phyloP scores from a whole-genome alignment of 805 yeast species.

The Saturnispora sanitii region DNA sequence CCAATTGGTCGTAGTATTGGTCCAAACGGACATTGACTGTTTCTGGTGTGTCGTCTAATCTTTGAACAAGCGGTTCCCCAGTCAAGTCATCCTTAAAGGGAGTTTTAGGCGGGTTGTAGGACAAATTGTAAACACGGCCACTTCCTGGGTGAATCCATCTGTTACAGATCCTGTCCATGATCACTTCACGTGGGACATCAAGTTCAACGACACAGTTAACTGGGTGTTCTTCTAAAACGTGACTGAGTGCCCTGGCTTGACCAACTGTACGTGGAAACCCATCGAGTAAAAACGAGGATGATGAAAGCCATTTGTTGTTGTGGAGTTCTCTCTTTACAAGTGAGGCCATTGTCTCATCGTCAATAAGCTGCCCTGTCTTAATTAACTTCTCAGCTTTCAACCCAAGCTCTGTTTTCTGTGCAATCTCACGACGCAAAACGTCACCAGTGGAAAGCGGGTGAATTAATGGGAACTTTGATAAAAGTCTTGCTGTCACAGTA shows the following conservation, averaged over 20 bases:
- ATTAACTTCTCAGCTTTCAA: conserved; percentile 46
- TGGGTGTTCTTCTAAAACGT: conserved; percentile 31
- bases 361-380: conserved; percentile 55
- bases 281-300: conserved; percentile 66
- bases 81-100: conserved; percentile 81
- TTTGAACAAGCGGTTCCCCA: conserved; percentile 72
- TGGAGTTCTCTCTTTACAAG: conserved; percentile 44
- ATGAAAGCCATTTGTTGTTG: conserved; percentile 32
- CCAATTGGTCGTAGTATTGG: conserved; percentile 46
- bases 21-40: conserved; percentile 61
- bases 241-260: conserved; percentile 59
- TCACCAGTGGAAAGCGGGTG: conserved; percentile 77
- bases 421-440: conserved; percentile 59
- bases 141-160: conserved; percentile 79
- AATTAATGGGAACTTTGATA: conserved; percentile 43
- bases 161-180: conserved; percentile 70
- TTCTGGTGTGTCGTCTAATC: conserved; percentile 75
- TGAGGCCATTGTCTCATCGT: conserved; percentile 58
- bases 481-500: conserved; percentile 63
- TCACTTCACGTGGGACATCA: conserved; percentile 78
- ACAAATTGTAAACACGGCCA: conserved; percentile 77
- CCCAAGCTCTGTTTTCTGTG: conserved; percentile 45
- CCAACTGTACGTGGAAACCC: conserved; percentile 80
- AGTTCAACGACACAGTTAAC: conserved; percentile 77
- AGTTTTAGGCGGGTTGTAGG: conserved; percentile 81